Percentiles rank a stretch among this genome's conserved stretches.
Conservation (phyloP, 2,329 filamentous ascomycete species). For the Trichoderma oligosporum region DNA sequence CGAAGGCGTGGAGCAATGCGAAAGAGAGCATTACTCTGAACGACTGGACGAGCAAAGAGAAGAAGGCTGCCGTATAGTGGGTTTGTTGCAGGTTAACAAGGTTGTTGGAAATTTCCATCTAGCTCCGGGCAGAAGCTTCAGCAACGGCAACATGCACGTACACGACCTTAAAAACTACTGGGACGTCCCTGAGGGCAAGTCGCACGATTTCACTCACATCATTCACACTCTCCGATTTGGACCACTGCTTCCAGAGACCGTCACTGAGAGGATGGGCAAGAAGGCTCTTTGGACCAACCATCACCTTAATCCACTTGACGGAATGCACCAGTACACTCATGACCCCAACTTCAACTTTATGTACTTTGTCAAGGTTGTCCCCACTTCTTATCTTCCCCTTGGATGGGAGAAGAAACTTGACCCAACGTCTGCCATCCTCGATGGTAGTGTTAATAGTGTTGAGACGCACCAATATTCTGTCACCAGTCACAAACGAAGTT, state of each 20-base stretch:
- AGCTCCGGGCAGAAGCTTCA: constrained; percentile 92
- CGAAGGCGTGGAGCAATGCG: constrained; percentile 90
- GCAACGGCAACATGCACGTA: constrained; percentile 93
- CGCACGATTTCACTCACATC: constrained; percentile 83
- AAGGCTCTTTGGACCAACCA: constrained; percentile 73
- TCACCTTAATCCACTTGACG: constrained; percentile 87
- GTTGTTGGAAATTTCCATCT: constrained; percentile 98
- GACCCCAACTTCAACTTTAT: constrained; percentile 93
- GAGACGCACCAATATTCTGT: constrained; percentile 99
- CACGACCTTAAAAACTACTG: constrained; percentile 97
- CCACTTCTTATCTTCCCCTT: constrained; percentile 88
- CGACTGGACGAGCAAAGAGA: constrained; percentile 80
- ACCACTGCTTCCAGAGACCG: constrained; percentile 75
- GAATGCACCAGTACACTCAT: constrained; percentile 68
- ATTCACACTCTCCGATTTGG: constrained; percentile 92
- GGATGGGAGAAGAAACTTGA: constrained; percentile 84
- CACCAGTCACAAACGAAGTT: constrained; percentile 88
- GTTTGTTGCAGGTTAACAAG: constrained; percentile 91
- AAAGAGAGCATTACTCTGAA: constrained; percentile 89
- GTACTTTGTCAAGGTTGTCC: constrained; percentile 99
- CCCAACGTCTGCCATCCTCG: constrained; percentile 45
- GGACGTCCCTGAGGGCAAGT: constrained; percentile 62
- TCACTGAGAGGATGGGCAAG: constrained; percentile 56
- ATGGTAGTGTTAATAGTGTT: constrained; percentile 62
- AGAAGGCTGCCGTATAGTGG: constrained; percentile 93